These are phyloP conservation scores for Arabis hirsuta DNA, from an alignment of 345 rosid genomes.

Conservation along the genomic window DNA sequence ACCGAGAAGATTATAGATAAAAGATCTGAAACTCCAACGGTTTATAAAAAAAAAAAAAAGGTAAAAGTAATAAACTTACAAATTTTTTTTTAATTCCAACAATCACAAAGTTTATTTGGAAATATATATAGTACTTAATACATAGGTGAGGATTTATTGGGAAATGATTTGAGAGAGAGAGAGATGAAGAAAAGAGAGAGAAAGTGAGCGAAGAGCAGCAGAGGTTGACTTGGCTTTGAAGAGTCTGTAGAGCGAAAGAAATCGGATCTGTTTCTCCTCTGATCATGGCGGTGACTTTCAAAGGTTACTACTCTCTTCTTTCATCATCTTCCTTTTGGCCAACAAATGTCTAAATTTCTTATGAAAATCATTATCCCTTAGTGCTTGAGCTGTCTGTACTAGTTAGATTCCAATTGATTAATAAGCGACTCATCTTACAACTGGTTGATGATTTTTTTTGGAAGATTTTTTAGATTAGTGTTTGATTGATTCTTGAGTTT, in stretches of 20 bases:
- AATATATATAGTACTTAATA: too few species aligned
- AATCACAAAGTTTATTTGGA: too few species aligned
- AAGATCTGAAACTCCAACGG: too few species aligned
- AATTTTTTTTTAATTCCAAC: too few species aligned
- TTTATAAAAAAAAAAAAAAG: too few species aligned
- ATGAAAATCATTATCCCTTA: too few species aligned
- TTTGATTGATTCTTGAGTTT: conserved; percentile 15
- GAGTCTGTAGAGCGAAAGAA: not conserved
- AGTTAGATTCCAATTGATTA: not conserved
- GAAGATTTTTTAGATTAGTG: not conserved
- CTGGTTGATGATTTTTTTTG: not conserved
- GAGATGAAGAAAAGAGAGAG: not conserved
- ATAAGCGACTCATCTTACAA: not conserved
- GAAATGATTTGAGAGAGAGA: not conserved
- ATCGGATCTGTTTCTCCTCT: not conserved
- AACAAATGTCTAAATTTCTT: too few species aligned
- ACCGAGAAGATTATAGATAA: too few species aligned
- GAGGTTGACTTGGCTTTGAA: conserved; percentile 18
- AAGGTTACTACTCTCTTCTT: not conserved
- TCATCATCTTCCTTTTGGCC: not conserved
- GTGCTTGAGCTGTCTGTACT: too few species aligned
- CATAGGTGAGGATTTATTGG: not conserved
- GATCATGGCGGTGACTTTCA: not conserved
- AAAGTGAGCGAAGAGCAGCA: not conserved
- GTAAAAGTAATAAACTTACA: too few species aligned